These are phyloP conservation scores for Acmispon strigosus DNA, from an alignment of 306 rosid genomes.

Conservation along the genomic window DNA sequence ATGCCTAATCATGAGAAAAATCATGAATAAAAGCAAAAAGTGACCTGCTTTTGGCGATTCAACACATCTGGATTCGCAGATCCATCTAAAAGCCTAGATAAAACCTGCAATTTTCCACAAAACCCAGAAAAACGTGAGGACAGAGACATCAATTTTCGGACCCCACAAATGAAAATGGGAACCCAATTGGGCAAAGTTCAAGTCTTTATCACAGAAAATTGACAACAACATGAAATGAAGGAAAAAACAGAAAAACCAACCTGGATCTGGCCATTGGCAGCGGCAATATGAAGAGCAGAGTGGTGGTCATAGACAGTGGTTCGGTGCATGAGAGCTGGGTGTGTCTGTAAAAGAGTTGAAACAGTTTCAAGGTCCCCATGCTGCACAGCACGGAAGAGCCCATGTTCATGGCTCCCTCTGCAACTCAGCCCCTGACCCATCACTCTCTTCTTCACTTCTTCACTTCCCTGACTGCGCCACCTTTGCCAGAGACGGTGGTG, in stretches of 20 bases:
- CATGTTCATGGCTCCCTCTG: conserved; percentile 58
- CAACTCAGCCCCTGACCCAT: conserved; percentile 99
- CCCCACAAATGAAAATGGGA: not conserved
- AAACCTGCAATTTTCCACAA: conserved; percentile 41
- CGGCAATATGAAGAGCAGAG: conserved; percentile 83
- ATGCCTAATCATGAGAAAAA: too few species aligned
- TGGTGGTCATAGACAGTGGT: conserved; percentile 80
- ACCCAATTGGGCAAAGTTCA: not conserved
- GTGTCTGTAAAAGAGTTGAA: conserved; percentile 35
- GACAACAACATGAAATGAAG: not conserved
- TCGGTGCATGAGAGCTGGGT: conserved; percentile 47
- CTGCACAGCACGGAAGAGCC: conserved; percentile 76
- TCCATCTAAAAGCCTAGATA: conserved; percentile 68
- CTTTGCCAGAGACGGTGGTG: conserved; percentile 26
- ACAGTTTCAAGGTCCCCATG: conserved; percentile 57
- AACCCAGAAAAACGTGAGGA: not conserved
- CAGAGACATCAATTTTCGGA: not conserved
- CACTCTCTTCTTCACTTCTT: not conserved
- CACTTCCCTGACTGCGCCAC: conserved; percentile 29
- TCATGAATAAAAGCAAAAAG: not conserved
- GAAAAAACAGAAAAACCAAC: conserved; percentile 22
- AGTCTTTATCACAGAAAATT: not conserved
- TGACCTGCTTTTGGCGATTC: conserved; percentile 93
- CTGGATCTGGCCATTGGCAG: conserved; percentile 98
- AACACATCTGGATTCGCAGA: conserved; percentile 74